phyloP scores from a whole-genome alignment of 1,139 yeast species.

The Kluyveromyces marxianus region DNA sequence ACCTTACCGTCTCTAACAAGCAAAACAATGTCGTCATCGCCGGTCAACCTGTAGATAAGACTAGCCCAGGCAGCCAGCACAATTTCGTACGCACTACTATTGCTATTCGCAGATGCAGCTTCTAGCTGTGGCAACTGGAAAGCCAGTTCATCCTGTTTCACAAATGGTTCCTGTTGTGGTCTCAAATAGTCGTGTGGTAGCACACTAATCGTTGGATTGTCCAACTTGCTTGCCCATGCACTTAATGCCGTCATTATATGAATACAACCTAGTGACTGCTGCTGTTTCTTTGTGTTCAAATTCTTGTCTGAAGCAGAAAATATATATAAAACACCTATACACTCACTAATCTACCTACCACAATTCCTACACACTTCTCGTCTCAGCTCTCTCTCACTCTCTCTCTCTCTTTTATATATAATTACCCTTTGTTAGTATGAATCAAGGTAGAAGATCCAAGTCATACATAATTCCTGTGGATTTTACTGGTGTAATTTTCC shows the following conservation, averaged over 20 bases:
- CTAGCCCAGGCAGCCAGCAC: constrained; percentile 67
- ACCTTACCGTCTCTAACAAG: constrained; percentile 56
- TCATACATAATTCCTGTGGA: constrained; percentile 2
- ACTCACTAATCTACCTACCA: too few relatives aligned
- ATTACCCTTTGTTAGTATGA: too few relatives aligned
- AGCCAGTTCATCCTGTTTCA: constrained; percentile 48
- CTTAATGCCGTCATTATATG: constrained; percentile 24
- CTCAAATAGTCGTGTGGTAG: constrained; percentile 82
- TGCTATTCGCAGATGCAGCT: constrained; percentile 12
- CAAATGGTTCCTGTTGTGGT: constrained; percentile 63
- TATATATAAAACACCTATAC: too few relatives aligned
- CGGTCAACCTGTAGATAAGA: constrained; percentile 72
- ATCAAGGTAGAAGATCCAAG: neutral
- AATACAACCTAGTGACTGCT: too few relatives aligned
- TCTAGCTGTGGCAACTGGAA: constrained; percentile 34
- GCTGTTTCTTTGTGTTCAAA: too few relatives aligned
- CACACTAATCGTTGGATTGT: constrained; percentile 77
- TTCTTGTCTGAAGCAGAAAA: too few relatives aligned
- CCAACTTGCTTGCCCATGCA: constrained; percentile 63
- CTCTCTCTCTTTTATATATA: too few relatives aligned
- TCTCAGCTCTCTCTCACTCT: too few relatives aligned
- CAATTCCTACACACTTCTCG: too few relatives aligned
- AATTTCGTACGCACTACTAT: constrained; percentile 38
- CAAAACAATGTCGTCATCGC: constrained; percentile 88
- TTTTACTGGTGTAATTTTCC: neutral